Evolutionary conservation across 179 eudicot genomes (phyloP).

Genomic region (Amaranthus tricolor): DNA sequence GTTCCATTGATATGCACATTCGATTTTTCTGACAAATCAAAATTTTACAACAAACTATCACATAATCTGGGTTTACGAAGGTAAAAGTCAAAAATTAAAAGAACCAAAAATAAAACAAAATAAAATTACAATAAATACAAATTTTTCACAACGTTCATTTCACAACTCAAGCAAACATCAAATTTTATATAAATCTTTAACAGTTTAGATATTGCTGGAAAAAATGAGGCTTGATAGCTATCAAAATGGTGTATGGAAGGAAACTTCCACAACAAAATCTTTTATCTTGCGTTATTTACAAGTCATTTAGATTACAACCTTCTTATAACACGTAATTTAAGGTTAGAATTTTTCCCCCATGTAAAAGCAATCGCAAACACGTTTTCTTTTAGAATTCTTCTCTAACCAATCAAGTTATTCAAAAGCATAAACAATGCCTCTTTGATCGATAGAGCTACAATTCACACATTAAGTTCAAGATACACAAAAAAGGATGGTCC

Average conservation of each 20-base stretch:
- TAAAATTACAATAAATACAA: not conserved
- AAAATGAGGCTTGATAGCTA: not conserved
- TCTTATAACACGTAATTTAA: not conserved
- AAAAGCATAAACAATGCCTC: too few species aligned
- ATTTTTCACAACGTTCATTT: too few species aligned
- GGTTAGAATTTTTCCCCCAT: not conserved
- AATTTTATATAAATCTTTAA: too few species aligned
- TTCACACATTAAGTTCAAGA: too few species aligned
- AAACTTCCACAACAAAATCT: not conserved
- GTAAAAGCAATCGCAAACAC: too few species aligned
- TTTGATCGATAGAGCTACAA: too few species aligned
- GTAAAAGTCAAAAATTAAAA: not conserved
- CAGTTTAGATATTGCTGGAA: not conserved
- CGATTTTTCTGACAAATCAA: conserved; percentile 53
- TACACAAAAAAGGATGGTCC: too few species aligned
- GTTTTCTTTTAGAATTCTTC: too few species aligned
- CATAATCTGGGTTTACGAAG: not conserved
- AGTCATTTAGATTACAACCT: not conserved
- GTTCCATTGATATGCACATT: conserved; percentile 93
- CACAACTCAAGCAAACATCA: too few species aligned
- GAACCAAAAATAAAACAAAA: not conserved
- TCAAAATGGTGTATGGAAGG: not conserved
- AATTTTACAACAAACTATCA: not conserved
- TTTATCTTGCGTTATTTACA: not conserved
- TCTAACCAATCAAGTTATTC: too few species aligned